A percentile compares a stretch with the other conserved stretches of the same genome.
Evolutionary conservation across 306 rosid species (phyloP).

Genomic region (Alnus rubra): DNA sequence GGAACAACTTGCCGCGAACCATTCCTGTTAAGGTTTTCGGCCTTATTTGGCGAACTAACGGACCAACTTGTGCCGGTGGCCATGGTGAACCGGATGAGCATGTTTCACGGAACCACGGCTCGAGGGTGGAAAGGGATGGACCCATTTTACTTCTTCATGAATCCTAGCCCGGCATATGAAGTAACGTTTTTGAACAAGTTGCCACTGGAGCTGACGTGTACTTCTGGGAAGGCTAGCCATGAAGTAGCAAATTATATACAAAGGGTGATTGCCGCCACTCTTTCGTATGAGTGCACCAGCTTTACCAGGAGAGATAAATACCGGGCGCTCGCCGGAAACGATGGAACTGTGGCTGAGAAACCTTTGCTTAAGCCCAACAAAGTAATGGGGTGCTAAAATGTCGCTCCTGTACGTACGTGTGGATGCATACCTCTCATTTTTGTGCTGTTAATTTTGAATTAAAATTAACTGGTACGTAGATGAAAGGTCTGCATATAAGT

Average conservation of each 20-base stretch:
- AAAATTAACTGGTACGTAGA: too few relatives aligned
- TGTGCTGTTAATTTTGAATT: too few relatives aligned
- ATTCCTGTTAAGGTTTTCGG: slow-evolving; percentile 65
- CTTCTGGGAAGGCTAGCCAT: slow-evolving; percentile 60
- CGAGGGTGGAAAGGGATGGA: slow-evolving; percentile 95
- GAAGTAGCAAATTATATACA: slow-evolving; percentile 92
- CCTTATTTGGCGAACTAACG: slow-evolving; percentile 68
- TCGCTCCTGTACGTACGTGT: too few relatives aligned
- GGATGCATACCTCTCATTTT: too few relatives aligned
- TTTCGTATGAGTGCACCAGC: slow-evolving; percentile 71
- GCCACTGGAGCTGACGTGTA: slow-evolving; percentile 61
- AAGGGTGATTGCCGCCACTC: slow-evolving; percentile 62
- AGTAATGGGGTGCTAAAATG: neutral
- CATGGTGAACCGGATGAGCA: slow-evolving; percentile 79
- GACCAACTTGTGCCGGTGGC: slow-evolving; percentile 89
- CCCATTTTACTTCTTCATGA: slow-evolving; percentile 89
- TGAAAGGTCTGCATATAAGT: too few relatives aligned
- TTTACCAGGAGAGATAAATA: slow-evolving; percentile 83
- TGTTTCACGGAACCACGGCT: slow-evolving; percentile 92
- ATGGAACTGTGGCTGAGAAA: slow-evolving; percentile 61
- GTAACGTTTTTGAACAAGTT: slow-evolving; percentile 70
- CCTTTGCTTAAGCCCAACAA: slow-evolving; percentile 6
- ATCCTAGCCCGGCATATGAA: slow-evolving; percentile 80
- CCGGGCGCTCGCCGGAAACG: slow-evolving; percentile 77
- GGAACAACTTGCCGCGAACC: slow-evolving; percentile 92